Evolutionary conservation across 1,284 basidiomycete species (phyloP).

Genomic region (Neolentinus lepideus): DNA sequence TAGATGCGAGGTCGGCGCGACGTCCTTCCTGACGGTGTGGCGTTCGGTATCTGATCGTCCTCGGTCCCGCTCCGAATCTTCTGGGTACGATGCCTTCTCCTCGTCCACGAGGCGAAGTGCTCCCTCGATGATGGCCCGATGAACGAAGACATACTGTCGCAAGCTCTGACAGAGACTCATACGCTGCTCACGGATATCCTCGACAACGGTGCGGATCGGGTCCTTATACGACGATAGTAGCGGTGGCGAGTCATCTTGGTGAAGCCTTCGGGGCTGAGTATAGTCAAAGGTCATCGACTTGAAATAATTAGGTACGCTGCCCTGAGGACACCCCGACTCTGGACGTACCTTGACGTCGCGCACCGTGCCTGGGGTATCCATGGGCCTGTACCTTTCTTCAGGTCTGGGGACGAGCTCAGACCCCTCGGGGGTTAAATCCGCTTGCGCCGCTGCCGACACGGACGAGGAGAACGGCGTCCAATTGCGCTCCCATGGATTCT

Average conservation of each 20-base stretch:
- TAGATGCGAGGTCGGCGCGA: background rate
- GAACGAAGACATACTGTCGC: slow-evolving; percentile 86
- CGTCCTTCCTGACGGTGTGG: slow-evolving; percentile 5
- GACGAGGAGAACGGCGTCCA: background rate
- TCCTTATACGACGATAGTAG: slow-evolving; percentile 57
- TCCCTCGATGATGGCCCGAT: slow-evolving; percentile 79
- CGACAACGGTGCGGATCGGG: slow-evolving; percentile 71
- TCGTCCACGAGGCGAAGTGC: slow-evolving; percentile 75
- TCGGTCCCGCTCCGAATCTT: slow-evolving; percentile 16
- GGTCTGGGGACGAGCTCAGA: no score
- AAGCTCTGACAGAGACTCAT: slow-evolving; percentile 90
- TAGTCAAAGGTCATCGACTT: slow-evolving; percentile 37
- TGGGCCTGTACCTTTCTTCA: no score
- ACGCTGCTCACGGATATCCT: slow-evolving; percentile 86
- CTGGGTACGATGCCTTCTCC: slow-evolving; percentile 38
- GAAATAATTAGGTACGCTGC: background rate
- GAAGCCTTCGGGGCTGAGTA: slow-evolving; percentile 50
- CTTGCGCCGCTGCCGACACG: background rate
- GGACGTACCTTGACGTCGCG: background rate
- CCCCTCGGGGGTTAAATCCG: background rate
- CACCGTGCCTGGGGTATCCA: no score
- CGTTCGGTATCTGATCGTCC: slow-evolving; percentile 12
- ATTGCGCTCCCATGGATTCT: background rate
- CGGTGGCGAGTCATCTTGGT: slow-evolving; percentile 45
- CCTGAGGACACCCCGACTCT: no score